These are phyloP conservation scores for Podospora comata DNA, from an alignment of 495 filamentous ascomycete genomes.

Conservation along the genomic window DNA sequence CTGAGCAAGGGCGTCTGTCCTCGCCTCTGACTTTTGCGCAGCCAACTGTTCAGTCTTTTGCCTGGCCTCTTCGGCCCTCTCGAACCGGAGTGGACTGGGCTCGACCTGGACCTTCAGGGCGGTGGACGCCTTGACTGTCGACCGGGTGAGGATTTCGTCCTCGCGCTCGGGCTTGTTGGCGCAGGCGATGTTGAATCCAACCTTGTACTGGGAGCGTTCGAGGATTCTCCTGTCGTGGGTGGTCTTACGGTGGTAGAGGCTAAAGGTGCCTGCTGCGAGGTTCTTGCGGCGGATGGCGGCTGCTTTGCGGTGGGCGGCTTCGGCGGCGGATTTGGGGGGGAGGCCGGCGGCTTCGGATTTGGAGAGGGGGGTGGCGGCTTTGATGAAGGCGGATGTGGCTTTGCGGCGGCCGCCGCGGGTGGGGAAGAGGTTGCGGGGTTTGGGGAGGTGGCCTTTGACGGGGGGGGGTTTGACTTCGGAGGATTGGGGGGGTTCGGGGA, in stretches of 20 bases:
- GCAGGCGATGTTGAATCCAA: slow-evolving; percentile 27
- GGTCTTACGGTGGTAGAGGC: slow-evolving; percentile 41
- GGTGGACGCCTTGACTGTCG: slow-evolving; percentile 34
- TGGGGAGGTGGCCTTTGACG: slow-evolving; percentile 43
- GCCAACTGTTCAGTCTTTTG: slow-evolving; percentile 21
- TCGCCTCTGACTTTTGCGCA: slow-evolving; percentile 35
- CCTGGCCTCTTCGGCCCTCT: slow-evolving; percentile 26
- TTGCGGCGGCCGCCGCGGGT: slow-evolving; percentile 36
- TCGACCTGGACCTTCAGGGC: slow-evolving; percentile 28
- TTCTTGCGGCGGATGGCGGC: slow-evolving; percentile 38
- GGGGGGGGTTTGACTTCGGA: slow-evolving; percentile 34
- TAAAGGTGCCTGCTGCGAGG: slow-evolving; percentile 36
- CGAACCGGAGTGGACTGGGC: slow-evolving; percentile 38
- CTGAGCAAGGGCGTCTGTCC: slow-evolving; percentile 45
- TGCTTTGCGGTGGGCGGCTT: slow-evolving; percentile 35
- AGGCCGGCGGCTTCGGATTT: slow-evolving; percentile 22
- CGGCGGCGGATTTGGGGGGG: slow-evolving; percentile 30
- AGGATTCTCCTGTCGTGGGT: slow-evolving; percentile 15
- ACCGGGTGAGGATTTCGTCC: slow-evolving; percentile 46
- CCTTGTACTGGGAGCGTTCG: slow-evolving; percentile 15
- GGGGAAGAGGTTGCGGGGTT: slow-evolving; percentile 44
- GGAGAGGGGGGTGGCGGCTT: slow-evolving; percentile 28
- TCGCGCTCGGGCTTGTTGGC: slow-evolving; percentile 38
- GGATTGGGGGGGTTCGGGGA: slow-evolving; percentile 46
- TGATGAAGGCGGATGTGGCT: slow-evolving; percentile 30